phyloP scores from a whole-genome alignment of 2,329 filamentous ascomycete species.

The Paramyrothecium sp. region DNA sequence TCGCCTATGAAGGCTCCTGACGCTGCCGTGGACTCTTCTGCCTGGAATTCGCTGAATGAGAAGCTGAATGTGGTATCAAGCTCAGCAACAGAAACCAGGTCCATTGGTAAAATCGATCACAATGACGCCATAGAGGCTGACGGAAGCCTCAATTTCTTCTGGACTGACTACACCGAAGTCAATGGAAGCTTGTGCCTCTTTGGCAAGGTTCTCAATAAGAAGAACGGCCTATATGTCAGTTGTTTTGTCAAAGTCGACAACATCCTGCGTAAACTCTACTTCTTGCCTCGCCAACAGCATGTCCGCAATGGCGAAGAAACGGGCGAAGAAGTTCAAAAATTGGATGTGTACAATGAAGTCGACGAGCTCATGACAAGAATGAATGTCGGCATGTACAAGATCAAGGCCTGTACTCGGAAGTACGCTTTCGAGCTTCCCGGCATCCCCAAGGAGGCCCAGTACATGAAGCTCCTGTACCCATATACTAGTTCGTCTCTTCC shows the following conservation, averaged over 20 bases:
- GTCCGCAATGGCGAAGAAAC: conserved; percentile 63
- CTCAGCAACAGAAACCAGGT: conserved; percentile 60
- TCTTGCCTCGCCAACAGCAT: conserved; percentile 73
- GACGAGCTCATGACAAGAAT: conserved; percentile 84
- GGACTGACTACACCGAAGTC: conserved; percentile 93
- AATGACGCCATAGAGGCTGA: conserved; percentile 91
- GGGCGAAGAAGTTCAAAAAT: conserved; percentile 77
- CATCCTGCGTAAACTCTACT: conserved; percentile 87
- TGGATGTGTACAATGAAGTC: conserved; percentile 86
- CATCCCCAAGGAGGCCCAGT: conserved; percentile 85
- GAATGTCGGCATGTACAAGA: conserved; percentile 86
- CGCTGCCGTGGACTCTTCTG: conserved; percentile 69
- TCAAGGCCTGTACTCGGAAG: conserved; percentile 84
- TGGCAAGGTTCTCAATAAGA: conserved; percentile 92
- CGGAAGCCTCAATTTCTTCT: conserved; percentile 90
- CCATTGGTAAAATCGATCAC: conserved; percentile 77
- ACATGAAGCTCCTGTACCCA: conserved; percentile 93
- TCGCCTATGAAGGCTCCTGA: conserved; percentile 66
- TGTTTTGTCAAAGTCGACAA: conserved; percentile 97
- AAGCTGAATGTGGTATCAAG: conserved; percentile 84
- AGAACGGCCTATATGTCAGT: conserved; percentile 75
- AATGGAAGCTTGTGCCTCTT: conserved; percentile 91
- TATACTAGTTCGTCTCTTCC: conserved; percentile 65
- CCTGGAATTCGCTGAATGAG: conserved; percentile 85
- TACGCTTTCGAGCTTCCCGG: conserved; percentile 92